Conservation (phyloP, 345 rosid genomes). For the Salix suchowensis region DNA sequence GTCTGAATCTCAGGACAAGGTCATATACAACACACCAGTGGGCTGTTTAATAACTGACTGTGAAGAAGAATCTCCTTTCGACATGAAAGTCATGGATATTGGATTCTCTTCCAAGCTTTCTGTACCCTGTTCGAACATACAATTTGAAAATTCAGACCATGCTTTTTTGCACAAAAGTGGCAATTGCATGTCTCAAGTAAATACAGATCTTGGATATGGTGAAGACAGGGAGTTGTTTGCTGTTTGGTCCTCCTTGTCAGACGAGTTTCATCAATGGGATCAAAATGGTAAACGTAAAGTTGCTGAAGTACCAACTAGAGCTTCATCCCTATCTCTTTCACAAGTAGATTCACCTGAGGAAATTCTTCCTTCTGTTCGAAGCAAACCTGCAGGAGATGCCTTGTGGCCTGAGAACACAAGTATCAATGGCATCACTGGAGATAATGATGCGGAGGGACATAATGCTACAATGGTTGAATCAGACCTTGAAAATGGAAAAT, state of each 20-base stretch:
- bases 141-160: not conserved
- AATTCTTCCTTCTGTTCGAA: not conserved
- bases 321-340: slow-evolving; percentile 9
- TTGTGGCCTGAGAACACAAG: not conserved
- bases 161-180: not conserved
- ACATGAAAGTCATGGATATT: not conserved
- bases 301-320: not conserved
- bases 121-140: not conserved
- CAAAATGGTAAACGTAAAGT: slow-evolving; percentile 20
- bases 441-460: not conserved
- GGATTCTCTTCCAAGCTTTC: slow-evolving; percentile 1
- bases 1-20: not conserved
- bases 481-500: not conserved
- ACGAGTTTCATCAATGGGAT: slow-evolving; percentile 20
- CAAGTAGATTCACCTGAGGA: not conserved
- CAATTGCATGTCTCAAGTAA: slow-evolving; percentile 1
- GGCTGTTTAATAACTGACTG: not conserved
- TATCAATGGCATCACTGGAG: too few species aligned
- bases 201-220: slow-evolving; percentile 1
- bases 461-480: not conserved
- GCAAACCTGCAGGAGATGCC: slow-evolving; percentile 1
- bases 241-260: not conserved
- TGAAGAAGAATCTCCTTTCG: slow-evolving; percentile 2
- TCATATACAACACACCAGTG: not conserved
- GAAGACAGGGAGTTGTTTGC: not conserved